Evolutionary conservation across 257 asterid species (phyloP).

Genomic region (Solanum pennellii): DNA sequence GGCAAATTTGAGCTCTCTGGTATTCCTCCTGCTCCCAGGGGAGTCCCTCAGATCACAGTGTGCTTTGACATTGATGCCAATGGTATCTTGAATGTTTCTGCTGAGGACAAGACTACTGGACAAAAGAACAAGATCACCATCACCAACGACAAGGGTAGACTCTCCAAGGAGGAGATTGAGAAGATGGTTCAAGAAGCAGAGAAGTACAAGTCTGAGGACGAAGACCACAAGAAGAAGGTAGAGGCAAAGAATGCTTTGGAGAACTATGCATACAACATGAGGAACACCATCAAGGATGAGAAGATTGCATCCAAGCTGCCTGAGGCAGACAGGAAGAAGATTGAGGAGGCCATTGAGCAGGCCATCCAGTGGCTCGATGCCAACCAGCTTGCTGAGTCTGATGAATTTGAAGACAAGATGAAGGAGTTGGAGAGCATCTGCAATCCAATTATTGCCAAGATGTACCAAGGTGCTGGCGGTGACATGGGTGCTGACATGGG

Average conservation of each 20-base stretch:
- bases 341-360: conserved; percentile 17
- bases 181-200: conserved; percentile 88
- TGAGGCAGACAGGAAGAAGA: conserved; percentile 18
- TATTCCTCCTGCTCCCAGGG: conserved; percentile 79
- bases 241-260: conserved; percentile 71
- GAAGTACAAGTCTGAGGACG: conserved; percentile 76
- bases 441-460: neutral
- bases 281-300: conserved; percentile 78
- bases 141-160: conserved; percentile 74
- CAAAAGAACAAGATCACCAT: conserved; percentile 90
- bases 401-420: conserved; percentile 27
- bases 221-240: conserved; percentile 80
- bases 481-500: conserved; percentile 35
- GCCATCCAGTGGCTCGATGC: conserved; percentile 22
- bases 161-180: conserved; percentile 77
- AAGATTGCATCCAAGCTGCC: conserved; percentile 60
- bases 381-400: conserved; percentile 22
- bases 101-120: conserved; percentile 83
- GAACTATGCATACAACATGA: conserved; percentile 84
- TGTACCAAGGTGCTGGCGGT: conserved; percentile 21
- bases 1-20: conserved; percentile 84
- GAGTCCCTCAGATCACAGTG: conserved; percentile 77
- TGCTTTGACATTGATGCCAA: conserved; percentile 83
- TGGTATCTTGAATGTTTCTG: conserved; percentile 70
- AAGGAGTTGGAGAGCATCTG: conserved; percentile 7